These are phyloP conservation scores for Solanum ossicruentum DNA, from an alignment of 257 asterid species.

Conservation along the genomic window DNA sequence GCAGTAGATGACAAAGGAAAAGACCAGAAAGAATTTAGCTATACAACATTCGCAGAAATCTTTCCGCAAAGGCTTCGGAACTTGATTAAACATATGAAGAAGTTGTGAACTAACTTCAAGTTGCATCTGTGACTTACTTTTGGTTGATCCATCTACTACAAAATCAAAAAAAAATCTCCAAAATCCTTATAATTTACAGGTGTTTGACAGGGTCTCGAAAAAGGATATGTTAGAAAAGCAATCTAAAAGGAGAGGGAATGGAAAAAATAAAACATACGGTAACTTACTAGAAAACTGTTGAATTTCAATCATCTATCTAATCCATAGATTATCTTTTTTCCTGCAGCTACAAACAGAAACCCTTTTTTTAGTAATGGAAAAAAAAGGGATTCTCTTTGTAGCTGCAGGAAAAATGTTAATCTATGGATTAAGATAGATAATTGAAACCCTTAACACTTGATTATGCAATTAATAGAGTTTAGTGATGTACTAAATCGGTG, in stretches of 20 bases:
- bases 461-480: neutral
- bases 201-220: neutral
- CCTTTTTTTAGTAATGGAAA: neutral
- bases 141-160: neutral
- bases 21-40: neutral
- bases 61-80: neutral
- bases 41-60: neutral
- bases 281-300: neutral
- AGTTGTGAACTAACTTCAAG: neutral
- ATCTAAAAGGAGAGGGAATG: neutral
- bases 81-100: neutral
- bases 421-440: no score
- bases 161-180: neutral
- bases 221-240: neutral
- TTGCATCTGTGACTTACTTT: neutral
- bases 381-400: no score
- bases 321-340: neutral
- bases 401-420: no score
- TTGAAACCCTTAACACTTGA: neutral
- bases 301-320: neutral
- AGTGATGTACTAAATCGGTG: neutral
- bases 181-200: neutral
- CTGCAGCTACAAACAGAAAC: neutral
- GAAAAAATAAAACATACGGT: neutral
- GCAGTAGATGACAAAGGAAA: neutral